Evolutionary conservation across 2,329 filamentous ascomycete genomes (phyloP).

Genomic region (Botryosphaeria dothidea): DNA sequence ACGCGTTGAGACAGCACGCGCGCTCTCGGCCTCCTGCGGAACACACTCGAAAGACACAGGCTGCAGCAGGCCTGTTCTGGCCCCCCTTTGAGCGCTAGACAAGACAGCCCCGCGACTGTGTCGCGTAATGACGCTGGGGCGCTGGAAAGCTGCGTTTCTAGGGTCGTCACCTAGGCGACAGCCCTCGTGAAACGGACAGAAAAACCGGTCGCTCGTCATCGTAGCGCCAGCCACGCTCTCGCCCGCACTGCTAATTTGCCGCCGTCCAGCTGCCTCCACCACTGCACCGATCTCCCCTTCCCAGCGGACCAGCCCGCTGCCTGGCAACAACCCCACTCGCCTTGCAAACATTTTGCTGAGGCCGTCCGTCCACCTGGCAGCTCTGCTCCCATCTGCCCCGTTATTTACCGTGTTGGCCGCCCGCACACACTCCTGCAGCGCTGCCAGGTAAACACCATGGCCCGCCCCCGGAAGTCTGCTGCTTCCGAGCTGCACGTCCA

Average conservation of each 20-base stretch:
- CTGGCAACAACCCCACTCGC: constrained; percentile 12
- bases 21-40: neutral
- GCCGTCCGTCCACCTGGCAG: neutral
- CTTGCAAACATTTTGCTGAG: neutral
- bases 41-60: neutral
- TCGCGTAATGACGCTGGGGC: neutral
- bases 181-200: neutral
- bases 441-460: constrained; percentile 15
- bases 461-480: constrained; percentile 2
- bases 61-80: neutral
- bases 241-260: constrained; percentile 8
- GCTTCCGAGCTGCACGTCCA: neutral
- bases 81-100: neutral
- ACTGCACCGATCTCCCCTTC: neutral
- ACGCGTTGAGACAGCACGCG: neutral
- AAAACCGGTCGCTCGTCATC: constrained; percentile 10
- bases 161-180: neutral
- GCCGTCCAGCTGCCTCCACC: neutral
- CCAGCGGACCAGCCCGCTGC: constrained; percentile 3
- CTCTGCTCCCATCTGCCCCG: neutral
- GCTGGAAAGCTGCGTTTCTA: neutral
- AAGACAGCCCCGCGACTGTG: neutral
- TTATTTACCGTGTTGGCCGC: neutral
- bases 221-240: constrained; percentile 7
- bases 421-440: neutral